Evolutionary conservation across 805 yeast genomes (phyloP), one percentile per base, ranked within the genome.

Genomic region (Wickerhamiella allomyrinae): DNA sequence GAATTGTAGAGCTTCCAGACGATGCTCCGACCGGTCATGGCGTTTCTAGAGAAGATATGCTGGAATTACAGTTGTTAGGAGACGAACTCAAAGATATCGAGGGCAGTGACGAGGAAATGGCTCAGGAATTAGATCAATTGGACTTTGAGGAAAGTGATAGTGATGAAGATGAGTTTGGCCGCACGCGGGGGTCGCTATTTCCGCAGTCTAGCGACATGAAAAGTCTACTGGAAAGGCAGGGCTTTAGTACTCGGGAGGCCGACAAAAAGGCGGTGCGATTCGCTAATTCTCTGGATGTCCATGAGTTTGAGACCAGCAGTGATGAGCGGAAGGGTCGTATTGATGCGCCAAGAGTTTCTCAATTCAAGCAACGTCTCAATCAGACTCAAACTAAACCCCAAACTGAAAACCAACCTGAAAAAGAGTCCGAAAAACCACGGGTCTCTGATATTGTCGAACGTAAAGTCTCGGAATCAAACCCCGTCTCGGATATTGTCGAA

Each of bases 91-190:
- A 42, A 85, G 41, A 65, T 77, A 59, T 66, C 69, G 33, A 86
- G 82, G 17, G 79, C 75, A 60, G 63, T 77, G 55, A 45, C 25
- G 44, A 45, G 7, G 50, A 49, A 20, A 39, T 39, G 22, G 49
- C 39, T 5, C 42, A 50, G 3, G 54, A 48, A 19, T 53, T 51
- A 19, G 45, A 65, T 76, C 58, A 66, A 69, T 86, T 50, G 74
- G 7, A 53, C 73, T 59, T 74, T 2, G 76, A 79, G 0, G 73
- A 68, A 40, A 59, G 51, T 6, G 57, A 50, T 2, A 62, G 58
- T 34, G 62, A 56, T 13, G 63, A 60, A 40, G 65, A 62, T 44
- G 58, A 57, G 31, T 56, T 43, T 41, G 64, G 63, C 10, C 47
- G 65, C 3, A 51, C 61, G 2, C 40, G 62, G 10, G 67, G 65